A percentile compares a stretch with the other conserved stretches of the same genome.
Conservation (phyloP, 2,329 filamentous ascomycete genomes). For the Ophiocordyceps unilateralis region DNA sequence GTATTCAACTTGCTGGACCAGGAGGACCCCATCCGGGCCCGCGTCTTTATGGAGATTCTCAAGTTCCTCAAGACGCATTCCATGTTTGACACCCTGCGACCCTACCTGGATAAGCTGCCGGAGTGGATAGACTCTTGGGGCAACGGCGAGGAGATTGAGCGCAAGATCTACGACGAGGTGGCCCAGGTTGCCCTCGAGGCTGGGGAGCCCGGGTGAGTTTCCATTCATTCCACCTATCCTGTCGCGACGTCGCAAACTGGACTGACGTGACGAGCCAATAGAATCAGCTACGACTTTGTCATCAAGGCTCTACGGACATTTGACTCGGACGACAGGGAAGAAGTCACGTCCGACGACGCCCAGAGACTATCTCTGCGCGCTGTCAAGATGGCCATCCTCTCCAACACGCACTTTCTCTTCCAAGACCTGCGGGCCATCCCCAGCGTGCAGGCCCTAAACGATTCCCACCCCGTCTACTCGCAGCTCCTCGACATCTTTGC, state of each 20-base stretch:
- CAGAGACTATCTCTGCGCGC: conserved; percentile 42
- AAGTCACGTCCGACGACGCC: conserved; percentile 40
- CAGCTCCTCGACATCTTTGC: conserved; percentile 93
- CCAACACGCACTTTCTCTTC: conserved; percentile 48
- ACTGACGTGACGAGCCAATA: conserved; percentile 6
- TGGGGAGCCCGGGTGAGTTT: conserved; percentile 55
- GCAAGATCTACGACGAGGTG: conserved; percentile 70
- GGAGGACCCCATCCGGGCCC: conserved; percentile 64
- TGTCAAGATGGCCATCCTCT: conserved; percentile 34
- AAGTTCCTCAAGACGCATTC: conserved; percentile 59
- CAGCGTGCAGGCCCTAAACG: conserved; percentile 70
- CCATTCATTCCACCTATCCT: too few relatives aligned
- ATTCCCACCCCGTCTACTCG: conserved; percentile 70
- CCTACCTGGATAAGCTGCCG: conserved; percentile 69
- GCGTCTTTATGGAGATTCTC: conserved; percentile 80
- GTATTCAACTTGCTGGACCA: conserved; percentile 86
- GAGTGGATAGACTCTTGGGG: conserved; percentile 74
- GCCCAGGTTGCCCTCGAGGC: conserved; percentile 64
- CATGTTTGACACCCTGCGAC: conserved; percentile 69
- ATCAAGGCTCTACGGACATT: conserved; percentile 45
- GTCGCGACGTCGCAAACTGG: background rate
- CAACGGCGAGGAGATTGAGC: conserved; percentile 62
- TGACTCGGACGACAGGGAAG: conserved; percentile 35
- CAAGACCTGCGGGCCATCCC: conserved; percentile 68
- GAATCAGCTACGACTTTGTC: conserved; percentile 50